A percentile compares a stretch with the other conserved stretches of the same genome.
Evolutionary conservation across 352 stramenopile genomes (phyloP).

Genomic region (Pythium dissotocum): DNA sequence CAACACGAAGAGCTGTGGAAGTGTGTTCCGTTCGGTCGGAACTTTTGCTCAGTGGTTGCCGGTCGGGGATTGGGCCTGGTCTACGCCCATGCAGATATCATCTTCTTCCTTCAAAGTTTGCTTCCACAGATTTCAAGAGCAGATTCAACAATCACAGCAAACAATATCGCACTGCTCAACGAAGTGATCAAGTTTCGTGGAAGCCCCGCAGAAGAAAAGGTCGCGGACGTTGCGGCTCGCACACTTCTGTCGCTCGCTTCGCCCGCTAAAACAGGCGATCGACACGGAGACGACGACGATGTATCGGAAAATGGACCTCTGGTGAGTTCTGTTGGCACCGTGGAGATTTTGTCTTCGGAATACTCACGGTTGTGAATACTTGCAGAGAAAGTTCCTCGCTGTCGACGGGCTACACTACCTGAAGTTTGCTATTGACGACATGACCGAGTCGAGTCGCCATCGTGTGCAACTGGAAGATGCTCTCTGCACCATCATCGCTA

Average conservation of each 20-base stretch:
- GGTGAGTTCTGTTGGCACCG: background rate
- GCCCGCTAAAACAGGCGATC: background rate
- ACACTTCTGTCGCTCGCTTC: background rate
- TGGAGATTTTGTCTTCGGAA: background rate
- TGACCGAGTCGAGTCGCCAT: background rate
- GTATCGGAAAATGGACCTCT: background rate
- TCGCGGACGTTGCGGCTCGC: background rate
- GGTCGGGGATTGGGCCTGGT: background rate
- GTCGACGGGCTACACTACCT: constrained; percentile 5
- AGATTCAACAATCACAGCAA: background rate
- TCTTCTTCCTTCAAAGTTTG: constrained; percentile 20
- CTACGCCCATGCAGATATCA: constrained; percentile 5
- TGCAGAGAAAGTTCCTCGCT: constrained; percentile 15
- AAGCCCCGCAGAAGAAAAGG: constrained; percentile 6
- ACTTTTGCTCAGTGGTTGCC: constrained; percentile 6
- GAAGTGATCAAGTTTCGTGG: constrained; percentile 4
- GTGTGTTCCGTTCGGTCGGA: constrained; percentile 5
- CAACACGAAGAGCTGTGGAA: constrained; percentile 7
- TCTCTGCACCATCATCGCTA: background rate
- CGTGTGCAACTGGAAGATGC: constrained; percentile 2
- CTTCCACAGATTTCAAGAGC: constrained; percentile 4
- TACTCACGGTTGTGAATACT: background rate
- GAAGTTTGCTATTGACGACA: constrained; percentile 5
- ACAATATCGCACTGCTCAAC: constrained; percentile 7
- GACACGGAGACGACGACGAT: background rate